Conservation (phyloP, 169 alveolate genomes). For the Eimeria necatrix region DNA sequence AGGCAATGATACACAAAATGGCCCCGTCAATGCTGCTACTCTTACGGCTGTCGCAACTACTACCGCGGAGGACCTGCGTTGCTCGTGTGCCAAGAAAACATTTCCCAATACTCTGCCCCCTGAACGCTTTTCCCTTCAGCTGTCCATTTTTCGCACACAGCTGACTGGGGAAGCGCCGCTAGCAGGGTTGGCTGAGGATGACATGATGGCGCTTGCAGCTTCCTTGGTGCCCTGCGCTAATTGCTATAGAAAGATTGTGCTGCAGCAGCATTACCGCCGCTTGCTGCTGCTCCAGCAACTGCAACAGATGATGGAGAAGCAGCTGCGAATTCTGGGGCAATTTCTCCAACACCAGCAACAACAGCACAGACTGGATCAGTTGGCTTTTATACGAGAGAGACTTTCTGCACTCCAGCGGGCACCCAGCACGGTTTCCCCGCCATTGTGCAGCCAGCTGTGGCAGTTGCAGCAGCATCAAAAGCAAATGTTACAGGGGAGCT, state of each 20-base stretch:
- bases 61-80: background rate
- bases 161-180: background rate
- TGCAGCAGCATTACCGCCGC: slow-evolving; percentile 23
- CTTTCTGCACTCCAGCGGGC: background rate
- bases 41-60: slow-evolving; percentile 17
- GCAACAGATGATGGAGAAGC: slow-evolving; percentile 27
- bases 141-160: background rate
- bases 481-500: background rate
- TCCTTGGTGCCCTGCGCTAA: slow-evolving; percentile 19
- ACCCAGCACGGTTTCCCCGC: slow-evolving; percentile 9
- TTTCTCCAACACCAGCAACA: slow-evolving; percentile 31
- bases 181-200: slow-evolving; percentile 49
- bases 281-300: slow-evolving; percentile 49
- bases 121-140: background rate
- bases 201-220: slow-evolving; percentile 17
- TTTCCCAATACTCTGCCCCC: background rate
- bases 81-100: background rate
- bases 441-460: slow-evolving; percentile 28
- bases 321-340: background rate
- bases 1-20: background rate
- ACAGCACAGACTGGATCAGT: slow-evolving; percentile 55
- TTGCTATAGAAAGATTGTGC: slow-evolving; percentile 53
- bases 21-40: slow-evolving; percentile 29
- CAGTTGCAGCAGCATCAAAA: slow-evolving; percentile 65
- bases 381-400: slow-evolving; percentile 26